Conservation (phyloP, 306 rosid species). For the Leucaena leucocephala region DNA sequence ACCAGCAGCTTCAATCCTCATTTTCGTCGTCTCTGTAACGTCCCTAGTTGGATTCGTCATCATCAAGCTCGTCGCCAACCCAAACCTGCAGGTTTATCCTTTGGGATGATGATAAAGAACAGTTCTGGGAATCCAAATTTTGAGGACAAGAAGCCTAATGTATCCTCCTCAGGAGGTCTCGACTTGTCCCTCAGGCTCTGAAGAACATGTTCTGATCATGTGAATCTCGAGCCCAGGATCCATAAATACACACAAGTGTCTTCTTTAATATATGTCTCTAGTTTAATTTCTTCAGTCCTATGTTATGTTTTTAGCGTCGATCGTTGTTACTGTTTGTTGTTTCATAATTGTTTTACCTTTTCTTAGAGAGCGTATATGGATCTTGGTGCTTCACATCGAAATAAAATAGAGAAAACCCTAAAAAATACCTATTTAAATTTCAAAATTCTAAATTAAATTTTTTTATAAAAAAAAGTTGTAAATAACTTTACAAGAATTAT, state of each 20-base stretch:
- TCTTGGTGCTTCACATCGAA: not conserved
- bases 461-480: too few relatives aligned
- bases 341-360: not conserved
- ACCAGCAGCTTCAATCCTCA: not conserved
- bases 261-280: not conserved
- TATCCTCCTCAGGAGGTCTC: not conserved
- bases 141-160: not conserved
- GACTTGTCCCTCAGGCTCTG: constrained; percentile 12
- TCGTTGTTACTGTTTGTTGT: not conserved
- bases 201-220: not conserved
- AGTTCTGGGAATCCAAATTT: not conserved
- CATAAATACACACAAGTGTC: not conserved
- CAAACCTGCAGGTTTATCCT: not conserved
- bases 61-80: not conserved
- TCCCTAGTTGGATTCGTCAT: not conserved
- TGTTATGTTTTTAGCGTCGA: not conserved
- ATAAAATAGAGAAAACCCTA: too few relatives aligned
- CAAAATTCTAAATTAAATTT: too few relatives aligned
- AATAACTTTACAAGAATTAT: too few relatives aligned
- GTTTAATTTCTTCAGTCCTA: not conserved
- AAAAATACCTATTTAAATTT: too few relatives aligned
- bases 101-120: not conserved
- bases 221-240: not conserved
- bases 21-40: not conserved
- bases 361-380: not conserved